Evolutionary conservation across 2,329 filamentous ascomycete genomes (phyloP).

Genomic region (Fusarium sp.): DNA sequence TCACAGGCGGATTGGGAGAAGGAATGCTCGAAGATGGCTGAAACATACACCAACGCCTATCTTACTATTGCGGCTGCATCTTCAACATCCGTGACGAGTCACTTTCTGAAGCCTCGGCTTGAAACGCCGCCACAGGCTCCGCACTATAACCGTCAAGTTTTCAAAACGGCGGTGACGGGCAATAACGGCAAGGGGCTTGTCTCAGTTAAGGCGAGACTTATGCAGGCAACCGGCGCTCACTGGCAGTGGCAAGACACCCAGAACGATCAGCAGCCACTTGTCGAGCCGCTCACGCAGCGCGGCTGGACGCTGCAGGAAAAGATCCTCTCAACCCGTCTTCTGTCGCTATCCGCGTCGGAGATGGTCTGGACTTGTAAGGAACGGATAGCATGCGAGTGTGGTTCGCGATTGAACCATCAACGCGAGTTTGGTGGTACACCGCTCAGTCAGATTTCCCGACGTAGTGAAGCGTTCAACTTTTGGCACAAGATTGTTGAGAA

Average conservation of each 20-base stretch:
- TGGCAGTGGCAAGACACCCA: constrained; percentile 25
- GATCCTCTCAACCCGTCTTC: constrained; percentile 24
- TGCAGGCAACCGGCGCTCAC: constrained; percentile 27
- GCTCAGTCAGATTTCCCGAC: constrained; percentile 25
- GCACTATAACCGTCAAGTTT: background rate
- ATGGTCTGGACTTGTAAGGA: constrained; percentile 37
- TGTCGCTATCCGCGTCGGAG: constrained; percentile 28
- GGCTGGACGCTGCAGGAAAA: constrained; percentile 39
- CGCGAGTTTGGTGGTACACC: constrained; percentile 36
- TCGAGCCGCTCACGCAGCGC: constrained; percentile 26
- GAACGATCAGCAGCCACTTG: constrained; percentile 10
- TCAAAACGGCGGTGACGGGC: background rate
- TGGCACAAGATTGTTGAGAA: constrained; percentile 47
- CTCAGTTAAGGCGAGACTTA: constrained; percentile 18
- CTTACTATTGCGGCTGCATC: constrained; percentile 36
- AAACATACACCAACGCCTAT: constrained; percentile 27
- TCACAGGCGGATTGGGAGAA: constrained; percentile 29
- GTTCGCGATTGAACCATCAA: constrained; percentile 38
- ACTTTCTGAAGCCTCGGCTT: constrained; percentile 20
- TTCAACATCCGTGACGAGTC: constrained; percentile 17
- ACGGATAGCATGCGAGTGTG: constrained; percentile 42
- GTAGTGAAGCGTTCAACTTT: constrained; percentile 38
- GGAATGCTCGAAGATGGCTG: constrained; percentile 31
- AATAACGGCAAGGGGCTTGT: background rate
- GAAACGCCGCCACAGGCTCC: background rate